Base-by-base conservation (phyloP, 805 yeast genomes). In the Zygosaccharomyces bisporus region DNA sequence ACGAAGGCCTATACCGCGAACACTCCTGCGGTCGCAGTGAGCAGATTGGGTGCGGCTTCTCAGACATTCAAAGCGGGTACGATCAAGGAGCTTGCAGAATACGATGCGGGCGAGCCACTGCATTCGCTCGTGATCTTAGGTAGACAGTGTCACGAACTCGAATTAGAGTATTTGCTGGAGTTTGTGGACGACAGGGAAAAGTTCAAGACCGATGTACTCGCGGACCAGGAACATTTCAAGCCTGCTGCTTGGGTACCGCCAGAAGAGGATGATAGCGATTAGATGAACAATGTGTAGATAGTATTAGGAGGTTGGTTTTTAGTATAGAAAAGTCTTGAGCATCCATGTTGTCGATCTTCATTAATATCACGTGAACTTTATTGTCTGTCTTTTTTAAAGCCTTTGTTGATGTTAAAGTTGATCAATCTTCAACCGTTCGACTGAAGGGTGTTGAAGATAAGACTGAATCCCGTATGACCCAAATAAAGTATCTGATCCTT, bases 1-100 rank as follows among this genome's bases (percentile, higher is more conserved):
- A 89, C 87, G 58, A 66, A 76, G 49, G 95, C 95, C 8, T 91
- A 91, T 65, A 80, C 90, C 4, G 80, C 83, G 39, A 73, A 83
- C 39, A 90, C 98, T 1, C 97, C 98, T 13, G 91, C 95, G 59
- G 89, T 91, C 27, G 95, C 97, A 1, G 82, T 91, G 20, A 86
- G 96, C 16, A 79, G 99, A 61, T 68, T 91, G 31, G 99, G 99
- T 1, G 79, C 96, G 6, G 91, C 95, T 17, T 64, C 72, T 4
- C 99, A 91, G 68, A 63, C 68, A 6, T 86, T 91, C 69, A 81
- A 83, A 57, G 91, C 96, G 6, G 98, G 83, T 3, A 84, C 96
- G 13, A 74, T 91, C 48, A 65, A 75, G 51, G 86, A 91, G 57
- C 70, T 91, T 61, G 75, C 86, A 6, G 77, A 79, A 39, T 89